Conservation (phyloP, 768 basidiomycete genomes). For the Agaricus subrufescens region DNA sequence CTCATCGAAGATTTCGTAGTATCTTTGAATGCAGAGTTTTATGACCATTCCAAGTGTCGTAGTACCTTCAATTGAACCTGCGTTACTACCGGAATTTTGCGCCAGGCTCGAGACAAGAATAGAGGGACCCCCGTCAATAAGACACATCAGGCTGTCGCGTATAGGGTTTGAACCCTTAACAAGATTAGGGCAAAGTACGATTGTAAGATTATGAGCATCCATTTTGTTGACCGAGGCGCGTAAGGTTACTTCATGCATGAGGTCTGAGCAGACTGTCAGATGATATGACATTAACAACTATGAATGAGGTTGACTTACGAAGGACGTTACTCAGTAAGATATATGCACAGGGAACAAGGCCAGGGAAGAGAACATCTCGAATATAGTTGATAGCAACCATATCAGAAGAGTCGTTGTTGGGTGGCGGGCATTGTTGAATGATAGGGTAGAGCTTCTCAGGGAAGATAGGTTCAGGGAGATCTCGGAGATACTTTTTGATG, state of each 20-base stretch:
- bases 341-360: slow-evolving; percentile 64
- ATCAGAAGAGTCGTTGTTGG: slow-evolving; percentile 48
- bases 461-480: slow-evolving; percentile 77
- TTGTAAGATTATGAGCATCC: slow-evolving; percentile 79
- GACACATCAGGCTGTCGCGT: slow-evolving; percentile 72
- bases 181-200: slow-evolving; percentile 79
- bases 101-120: slow-evolving; percentile 24
- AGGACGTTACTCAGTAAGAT: slow-evolving; percentile 70
- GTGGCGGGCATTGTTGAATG: slow-evolving; percentile 63
- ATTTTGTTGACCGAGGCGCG: slow-evolving; percentile 66
- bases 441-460: slow-evolving; percentile 61
- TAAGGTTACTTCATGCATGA: slow-evolving; percentile 75
- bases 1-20: slow-evolving; percentile 86
- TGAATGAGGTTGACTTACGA: slow-evolving; percentile 34
- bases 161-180: slow-evolving; percentile 64
- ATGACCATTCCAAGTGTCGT: slow-evolving; percentile 70
- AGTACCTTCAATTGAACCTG: slow-evolving; percentile 28
- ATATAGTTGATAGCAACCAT: slow-evolving; percentile 60
- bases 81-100: slow-evolving; percentile 10
- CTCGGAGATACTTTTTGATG: slow-evolving; percentile 80
- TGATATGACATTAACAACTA: slow-evolving; percentile 8
- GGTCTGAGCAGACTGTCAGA: slow-evolving; percentile 39
- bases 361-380: slow-evolving; percentile 61
- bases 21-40: slow-evolving; percentile 74
- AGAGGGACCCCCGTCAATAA: slow-evolving; percentile 47